Percentiles rank a stretch among this genome's conserved stretches.
Conservation (phyloP, 1,284 basidiomycete species). For the Naganishia cerealis region DNA sequence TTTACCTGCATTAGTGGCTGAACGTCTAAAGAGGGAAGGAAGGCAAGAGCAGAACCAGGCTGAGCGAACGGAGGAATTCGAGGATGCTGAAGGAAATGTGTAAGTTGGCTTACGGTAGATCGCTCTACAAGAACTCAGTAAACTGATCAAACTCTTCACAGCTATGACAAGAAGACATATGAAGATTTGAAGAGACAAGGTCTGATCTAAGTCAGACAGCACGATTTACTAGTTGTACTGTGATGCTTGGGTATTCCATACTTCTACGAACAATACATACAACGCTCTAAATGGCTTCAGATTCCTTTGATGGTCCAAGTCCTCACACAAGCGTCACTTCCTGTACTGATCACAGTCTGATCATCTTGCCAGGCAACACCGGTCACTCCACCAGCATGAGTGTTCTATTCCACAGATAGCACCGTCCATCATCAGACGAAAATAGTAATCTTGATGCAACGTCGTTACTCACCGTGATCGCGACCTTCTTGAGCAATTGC, state of each 20-base stretch:
- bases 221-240: slow-evolving; percentile 1
- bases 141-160: not conserved
- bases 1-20: slow-evolving; percentile 67
- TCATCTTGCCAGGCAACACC: slow-evolving; percentile 73
- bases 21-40: slow-evolving; percentile 91
- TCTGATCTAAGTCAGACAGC: slow-evolving; percentile 41
- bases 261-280: slow-evolving; percentile 12
- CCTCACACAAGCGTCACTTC: slow-evolving; percentile 79
- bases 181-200: slow-evolving; percentile 54
- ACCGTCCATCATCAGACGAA: slow-evolving; percentile 2
- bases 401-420: slow-evolving; percentile 58
- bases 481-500: slow-evolving; percentile 73
- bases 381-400: slow-evolving; percentile 76
- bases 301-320: slow-evolving; percentile 59
- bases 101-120: slow-evolving; percentile 55
- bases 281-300: slow-evolving; percentile 12
- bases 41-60: slow-evolving; percentile 83
- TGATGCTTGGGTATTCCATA: not conserved
- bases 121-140: slow-evolving; percentile 29
- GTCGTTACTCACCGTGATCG: slow-evolving; percentile 62
- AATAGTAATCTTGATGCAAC: slow-evolving; percentile 28
- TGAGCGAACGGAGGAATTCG: slow-evolving; percentile 92
- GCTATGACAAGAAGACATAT: slow-evolving; percentile 51
- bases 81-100: slow-evolving; percentile 95
- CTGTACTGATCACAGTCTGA: slow-evolving; percentile 66